Evolutionary conservation across 129 eudicot genomes (phyloP), one percentile per base, ranked within the genome.

Genomic region (Flaveria ramosissima): DNA sequence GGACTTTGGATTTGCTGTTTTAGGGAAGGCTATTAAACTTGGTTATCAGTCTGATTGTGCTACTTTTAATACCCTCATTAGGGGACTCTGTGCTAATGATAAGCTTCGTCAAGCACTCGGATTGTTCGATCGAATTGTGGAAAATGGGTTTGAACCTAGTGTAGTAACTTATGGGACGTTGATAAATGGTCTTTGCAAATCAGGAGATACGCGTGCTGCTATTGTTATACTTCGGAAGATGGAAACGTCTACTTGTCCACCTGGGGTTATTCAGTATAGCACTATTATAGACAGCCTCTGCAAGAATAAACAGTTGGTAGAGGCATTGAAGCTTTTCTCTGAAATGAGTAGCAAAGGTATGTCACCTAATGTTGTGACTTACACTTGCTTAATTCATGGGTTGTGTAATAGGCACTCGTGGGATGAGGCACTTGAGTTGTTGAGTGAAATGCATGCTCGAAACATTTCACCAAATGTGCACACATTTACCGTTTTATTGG

Each of bases 351-450:
- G 23, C 3, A 70, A 82, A 61, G 85, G 78, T 1, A 16, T 76
- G 56, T 15, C 47, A 43, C 82, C 85, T 19, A 76, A 82, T 53
- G 74, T 82, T 43, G 82, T 76, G 24, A 76, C 85, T 10, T 82
- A 77, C 68, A 77, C 76, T 42, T 63, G 78, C 23, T 62, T 76
- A 27, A 72, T 76, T 77, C 70, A 71, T 11, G 85, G 82, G 36
- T 82, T 82, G 43, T 82, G 85, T 71, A 71, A 21, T 62, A 1
- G 71, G 17, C 32, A 59, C 45, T 72, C 52, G 8, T 82, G 85
- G 85, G 62, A 82, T 55, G 78, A 70, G n/a, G 78, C 82, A 14
- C 41, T 65, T 60, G 45, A 24, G 13, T 77, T 82, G 82, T 63
- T 77, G 60, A 47, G 30, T 70, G 85, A 82, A 62, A 76, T 82